These are phyloP conservation scores for Gonium pectorale DNA, from an alignment of 139 green algal genomes.

Conservation along the genomic window DNA sequence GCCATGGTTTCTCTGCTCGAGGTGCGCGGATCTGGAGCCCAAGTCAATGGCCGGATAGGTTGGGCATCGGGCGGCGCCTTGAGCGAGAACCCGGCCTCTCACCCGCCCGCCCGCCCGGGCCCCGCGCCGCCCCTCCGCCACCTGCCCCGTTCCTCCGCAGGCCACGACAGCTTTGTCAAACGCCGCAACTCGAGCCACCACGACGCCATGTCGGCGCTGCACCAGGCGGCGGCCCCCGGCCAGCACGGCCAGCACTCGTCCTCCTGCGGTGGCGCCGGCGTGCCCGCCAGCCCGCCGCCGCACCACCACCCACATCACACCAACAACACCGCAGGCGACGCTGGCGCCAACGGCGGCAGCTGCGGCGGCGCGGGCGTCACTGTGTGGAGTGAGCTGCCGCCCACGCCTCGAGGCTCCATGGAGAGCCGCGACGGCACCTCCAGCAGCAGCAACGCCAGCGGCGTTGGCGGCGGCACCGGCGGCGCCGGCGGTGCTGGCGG, in stretches of 20 bases:
- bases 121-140: too few relatives aligned
- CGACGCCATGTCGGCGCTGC: constrained; percentile 7
- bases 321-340: not conserved
- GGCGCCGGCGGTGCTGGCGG: not conserved
- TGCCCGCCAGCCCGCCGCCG: not conserved
- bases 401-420: constrained; percentile 22
- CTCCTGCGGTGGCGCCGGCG: not conserved
- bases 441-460: not conserved
- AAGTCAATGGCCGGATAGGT: too few relatives aligned
- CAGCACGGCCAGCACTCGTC: too few relatives aligned
- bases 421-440: not conserved
- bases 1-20: too few relatives aligned
- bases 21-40: too few relatives aligned
- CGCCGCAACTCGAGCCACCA: constrained; percentile 26
- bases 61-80: too few relatives aligned
- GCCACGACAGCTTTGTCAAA: constrained; percentile 26
- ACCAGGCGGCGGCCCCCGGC: too few relatives aligned
- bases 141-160: not conserved
- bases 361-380: not conserved
- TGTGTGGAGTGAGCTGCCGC: constrained; percentile 15
- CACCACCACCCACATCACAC: not conserved
- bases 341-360: not conserved
- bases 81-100: too few relatives aligned
- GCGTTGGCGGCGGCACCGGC: not conserved
- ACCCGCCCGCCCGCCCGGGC: too few relatives aligned